phyloP scores from a whole-genome alignment of 2,329 filamentous ascomycete genomes.

The Eurotiales sp. region DNA sequence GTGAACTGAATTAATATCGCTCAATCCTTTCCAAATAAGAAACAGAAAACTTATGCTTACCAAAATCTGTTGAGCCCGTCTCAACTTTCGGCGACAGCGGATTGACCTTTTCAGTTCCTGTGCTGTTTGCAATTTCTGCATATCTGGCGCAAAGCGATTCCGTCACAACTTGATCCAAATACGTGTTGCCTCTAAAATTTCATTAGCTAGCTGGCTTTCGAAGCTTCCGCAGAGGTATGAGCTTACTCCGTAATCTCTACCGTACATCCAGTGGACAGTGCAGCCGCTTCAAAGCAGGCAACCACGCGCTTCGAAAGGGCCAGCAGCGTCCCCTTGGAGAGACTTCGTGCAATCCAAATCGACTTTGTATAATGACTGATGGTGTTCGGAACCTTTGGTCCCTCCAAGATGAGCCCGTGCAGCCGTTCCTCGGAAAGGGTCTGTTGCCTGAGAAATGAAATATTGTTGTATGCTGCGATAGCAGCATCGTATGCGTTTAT shows the following conservation, averaged over 20 bases:
- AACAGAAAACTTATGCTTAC: background rate
- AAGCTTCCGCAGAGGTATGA: background rate
- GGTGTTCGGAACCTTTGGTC: background rate
- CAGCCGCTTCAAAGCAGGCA: background rate
- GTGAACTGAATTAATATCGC: background rate
- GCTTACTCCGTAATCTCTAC: background rate
- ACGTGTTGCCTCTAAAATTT: constrained; percentile 1
- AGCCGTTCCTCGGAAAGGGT: background rate
- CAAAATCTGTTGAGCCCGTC: background rate
- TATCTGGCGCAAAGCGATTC: background rate
- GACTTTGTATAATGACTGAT: background rate
- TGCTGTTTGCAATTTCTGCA: background rate
- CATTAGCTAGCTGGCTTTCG: background rate
- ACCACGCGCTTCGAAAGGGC: background rate
- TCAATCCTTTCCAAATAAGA: background rate
- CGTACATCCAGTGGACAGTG: background rate
- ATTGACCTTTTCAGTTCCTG: background rate
- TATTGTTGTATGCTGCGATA: background rate
- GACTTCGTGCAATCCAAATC: background rate
- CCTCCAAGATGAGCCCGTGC: background rate
- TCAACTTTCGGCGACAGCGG: background rate
- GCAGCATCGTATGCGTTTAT: background rate
- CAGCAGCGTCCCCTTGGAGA: background rate
- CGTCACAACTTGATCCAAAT: background rate
- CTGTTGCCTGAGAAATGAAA: background rate